Conservation (phyloP, 208 protist species). For the Crithidia fasciculata region DNA sequence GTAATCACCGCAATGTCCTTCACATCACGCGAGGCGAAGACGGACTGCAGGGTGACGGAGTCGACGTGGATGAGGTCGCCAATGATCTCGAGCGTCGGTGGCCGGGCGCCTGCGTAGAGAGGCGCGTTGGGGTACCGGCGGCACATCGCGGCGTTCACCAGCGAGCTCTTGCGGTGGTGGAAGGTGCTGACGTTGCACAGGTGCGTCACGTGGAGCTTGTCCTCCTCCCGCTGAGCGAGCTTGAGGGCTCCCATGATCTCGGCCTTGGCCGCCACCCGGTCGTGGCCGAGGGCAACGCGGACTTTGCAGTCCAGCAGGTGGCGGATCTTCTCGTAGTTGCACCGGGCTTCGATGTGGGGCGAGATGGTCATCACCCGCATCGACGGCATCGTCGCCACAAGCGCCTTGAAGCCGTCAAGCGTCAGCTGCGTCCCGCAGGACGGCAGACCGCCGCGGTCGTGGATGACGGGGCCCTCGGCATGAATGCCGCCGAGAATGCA, state of each 20-base stretch:
- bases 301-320: constrained; percentile 51
- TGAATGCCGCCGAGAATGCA: constrained; percentile 73
- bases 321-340: constrained; percentile 54
- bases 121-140: constrained; percentile 53
- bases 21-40: constrained; percentile 43
- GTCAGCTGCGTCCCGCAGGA: constrained; percentile 40
- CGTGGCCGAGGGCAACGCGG: constrained; percentile 62
- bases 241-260: constrained; percentile 66
- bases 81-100: constrained; percentile 75
- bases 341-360: constrained; percentile 52
- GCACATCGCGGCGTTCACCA: constrained; percentile 68
- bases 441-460: constrained; percentile 69
- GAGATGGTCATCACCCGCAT: constrained; percentile 79
- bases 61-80: constrained; percentile 69
- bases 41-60: constrained; percentile 55
- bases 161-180: constrained; percentile 65
- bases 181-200: constrained; percentile 78
- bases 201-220: constrained; percentile 66
- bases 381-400: constrained; percentile 60
- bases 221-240: constrained; percentile 39
- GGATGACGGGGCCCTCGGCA: constrained; percentile 71
- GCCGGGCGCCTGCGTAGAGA: constrained; percentile 51
- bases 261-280: constrained; percentile 53
- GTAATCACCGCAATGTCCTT: constrained; percentile 71
- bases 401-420: constrained; percentile 44